phyloP scores from a whole-genome alignment of 106 monocot species.

The Phalaenopsis aphrodite region DNA sequence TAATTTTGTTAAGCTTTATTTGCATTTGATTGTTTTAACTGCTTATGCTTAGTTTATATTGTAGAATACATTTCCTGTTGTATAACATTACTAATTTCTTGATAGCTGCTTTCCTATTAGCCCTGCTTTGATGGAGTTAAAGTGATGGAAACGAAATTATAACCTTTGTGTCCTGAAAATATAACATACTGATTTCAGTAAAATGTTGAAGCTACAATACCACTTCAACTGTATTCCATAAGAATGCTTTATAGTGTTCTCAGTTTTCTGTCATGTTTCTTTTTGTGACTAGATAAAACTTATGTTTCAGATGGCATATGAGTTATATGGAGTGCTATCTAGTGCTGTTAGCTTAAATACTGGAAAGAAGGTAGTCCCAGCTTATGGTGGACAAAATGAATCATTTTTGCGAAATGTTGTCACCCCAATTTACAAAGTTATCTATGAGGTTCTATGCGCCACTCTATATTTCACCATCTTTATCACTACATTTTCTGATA shows the following conservation, averaged over 20 bases:
- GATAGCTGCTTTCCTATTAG: too few relatives aligned
- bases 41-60: too few relatives aligned
- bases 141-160: background rate
- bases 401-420: conserved; percentile 64
- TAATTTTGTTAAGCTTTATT: background rate
- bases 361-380: conserved; percentile 54
- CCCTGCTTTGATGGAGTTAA: background rate
- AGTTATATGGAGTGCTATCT: conserved; percentile 57
- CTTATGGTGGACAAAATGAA: conserved; percentile 62
- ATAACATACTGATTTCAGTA: background rate
- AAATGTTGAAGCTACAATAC: too few relatives aligned
- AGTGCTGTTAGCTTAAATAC: conserved; percentile 63
- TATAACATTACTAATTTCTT: too few relatives aligned
- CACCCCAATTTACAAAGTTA: conserved; percentile 51
- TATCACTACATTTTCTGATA: background rate
- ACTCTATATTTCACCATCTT: background rate
- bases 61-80: too few relatives aligned
- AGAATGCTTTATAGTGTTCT: background rate
- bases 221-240: background rate
- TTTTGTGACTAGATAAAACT: background rate
- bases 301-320: conserved; percentile 71
- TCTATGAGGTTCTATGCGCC: conserved; percentile 35
- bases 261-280: background rate
- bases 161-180: background rate
- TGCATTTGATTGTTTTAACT: background rate